Evolutionary conservation across 495 filamentous ascomycete species (phyloP).

Genomic region (Hypoxylon lienhwacheense): DNA sequence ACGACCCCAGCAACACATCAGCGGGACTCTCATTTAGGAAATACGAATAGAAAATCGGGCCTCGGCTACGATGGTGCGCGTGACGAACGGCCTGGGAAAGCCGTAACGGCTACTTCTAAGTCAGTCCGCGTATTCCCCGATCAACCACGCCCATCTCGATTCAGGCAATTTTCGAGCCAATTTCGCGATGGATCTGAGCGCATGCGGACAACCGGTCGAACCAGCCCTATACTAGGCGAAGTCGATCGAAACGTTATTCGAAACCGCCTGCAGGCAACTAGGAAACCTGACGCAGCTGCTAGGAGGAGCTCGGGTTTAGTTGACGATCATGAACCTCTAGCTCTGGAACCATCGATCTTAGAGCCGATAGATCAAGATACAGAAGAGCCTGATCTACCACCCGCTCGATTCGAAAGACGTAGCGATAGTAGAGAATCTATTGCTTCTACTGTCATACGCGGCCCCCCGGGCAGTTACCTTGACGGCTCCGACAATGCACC

Average conservation of each 20-base stretch:
- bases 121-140: background rate
- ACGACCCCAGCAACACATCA: slow-evolving; percentile 1
- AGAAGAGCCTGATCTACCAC: slow-evolving; percentile 39
- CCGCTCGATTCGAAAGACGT: slow-evolving; percentile 26
- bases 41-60: slow-evolving; percentile 1
- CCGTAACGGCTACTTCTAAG: background rate
- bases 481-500: slow-evolving; percentile 29
- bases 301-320: slow-evolving; percentile 4
- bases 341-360: slow-evolving; percentile 45
- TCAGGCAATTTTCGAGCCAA: slow-evolving; percentile 6
- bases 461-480: slow-evolving; percentile 30
- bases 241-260: slow-evolving; percentile 32
- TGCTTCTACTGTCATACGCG: slow-evolving; percentile 46
- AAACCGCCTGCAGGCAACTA: slow-evolving; percentile 19
- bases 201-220: background rate
- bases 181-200: slow-evolving; percentile 18
- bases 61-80: slow-evolving; percentile 15
- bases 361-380: slow-evolving; percentile 37
- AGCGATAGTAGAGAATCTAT: slow-evolving; percentile 43
- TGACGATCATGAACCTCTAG: slow-evolving; percentile 52
- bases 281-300: slow-evolving; percentile 4
- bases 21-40: background rate
- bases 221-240: slow-evolving; percentile 24
- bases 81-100: slow-evolving; percentile 3
- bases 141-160: background rate